phyloP scores from a whole-genome alignment of 1,284 basidiomycete species.

The Pholiota adiposa region DNA sequence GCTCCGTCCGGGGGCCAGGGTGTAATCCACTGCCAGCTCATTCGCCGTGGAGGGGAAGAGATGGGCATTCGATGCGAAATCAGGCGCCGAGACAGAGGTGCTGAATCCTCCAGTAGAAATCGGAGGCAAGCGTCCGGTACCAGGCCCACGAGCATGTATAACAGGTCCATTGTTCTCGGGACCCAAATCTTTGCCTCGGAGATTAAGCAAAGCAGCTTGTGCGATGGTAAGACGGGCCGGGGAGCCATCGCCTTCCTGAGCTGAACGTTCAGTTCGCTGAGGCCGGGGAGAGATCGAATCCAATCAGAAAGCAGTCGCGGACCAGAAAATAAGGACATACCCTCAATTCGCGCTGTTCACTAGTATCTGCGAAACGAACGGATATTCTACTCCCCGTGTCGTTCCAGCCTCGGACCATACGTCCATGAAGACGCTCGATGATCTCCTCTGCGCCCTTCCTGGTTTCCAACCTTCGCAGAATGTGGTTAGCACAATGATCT shows the following conservation, averaged over 20 bases:
- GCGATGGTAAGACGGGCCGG: slow-evolving; percentile 73
- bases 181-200: slow-evolving; percentile 60
- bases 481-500: background rate
- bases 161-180: slow-evolving; percentile 26
- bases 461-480: slow-evolving; percentile 57
- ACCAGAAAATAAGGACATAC: slow-evolving; percentile 31
- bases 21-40: slow-evolving; percentile 40
- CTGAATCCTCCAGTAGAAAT: slow-evolving; percentile 18
- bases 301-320: slow-evolving; percentile 1
- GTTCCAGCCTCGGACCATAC: slow-evolving; percentile 77
- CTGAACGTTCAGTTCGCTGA: slow-evolving; percentile 48
- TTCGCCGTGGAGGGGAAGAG: slow-evolving; percentile 6
- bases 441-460: slow-evolving; percentile 71
- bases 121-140: slow-evolving; percentile 11
- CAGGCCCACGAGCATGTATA: slow-evolving; percentile 19
- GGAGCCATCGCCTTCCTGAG: slow-evolving; percentile 60
- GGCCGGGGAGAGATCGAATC: background rate
- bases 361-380: slow-evolving; percentile 73
- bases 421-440: slow-evolving; percentile 72
- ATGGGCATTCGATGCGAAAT: slow-evolving; percentile 28
- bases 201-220: slow-evolving; percentile 73
- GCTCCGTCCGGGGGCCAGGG: slow-evolving; percentile 31
- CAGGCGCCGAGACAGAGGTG: slow-evolving; percentile 23
- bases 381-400: slow-evolving; percentile 73
- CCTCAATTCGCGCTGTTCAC: slow-evolving; percentile 52